Evolutionary conservation across 2,329 filamentous ascomycete species (phyloP), one percentile per base, ranked within the genome.

Genomic region (Xylariaceae sp.): DNA sequence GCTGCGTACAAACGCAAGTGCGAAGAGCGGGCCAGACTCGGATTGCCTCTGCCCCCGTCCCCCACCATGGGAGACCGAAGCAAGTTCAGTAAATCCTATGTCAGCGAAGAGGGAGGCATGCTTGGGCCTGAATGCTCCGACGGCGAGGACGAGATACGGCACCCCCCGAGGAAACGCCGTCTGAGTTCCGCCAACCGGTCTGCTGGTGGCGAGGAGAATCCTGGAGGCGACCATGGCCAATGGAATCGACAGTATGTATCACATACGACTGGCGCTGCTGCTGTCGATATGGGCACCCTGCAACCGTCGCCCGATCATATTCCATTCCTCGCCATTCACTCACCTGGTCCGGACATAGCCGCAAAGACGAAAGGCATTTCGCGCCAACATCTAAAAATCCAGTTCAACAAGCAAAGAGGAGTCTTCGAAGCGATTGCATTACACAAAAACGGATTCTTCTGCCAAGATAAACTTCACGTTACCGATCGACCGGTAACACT

Each of bases 291-390:
- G 36, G 75, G 75, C 10, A 76, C 75, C 17, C 71, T 86, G 41
- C 75, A 81, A 5, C 82, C 84, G 1, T 81, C 82, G 19, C 80
- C 82, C 0, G 68, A 78, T 52, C 76, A 83, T 49, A 80, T 83
- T 48, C 82, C 85, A 3, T 77, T 88, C 50, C 76, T 90, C 43
- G 81, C 82, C 32, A 88, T 91, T 40, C 87, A 90, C 65, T 87
- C 87, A 3, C 82, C 82, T 0, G 78, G 79, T 2, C 78, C 78
- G 5, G 74, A 80, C 43, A 81, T 82, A 52, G 78, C 81, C 2
- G 74, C 67, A 52, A 81, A 79, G 54, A 88, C 87, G 44, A 87
- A 86, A 62, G 80, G 79, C 44, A 90, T 91, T 47, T 91, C 87
- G 3, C 76, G 87, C 53, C 74, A 86, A 58, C 88, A 92, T 65